Base-by-base conservation (phyloP, 129 eudicot species). In the Mikania micrantha region DNA sequence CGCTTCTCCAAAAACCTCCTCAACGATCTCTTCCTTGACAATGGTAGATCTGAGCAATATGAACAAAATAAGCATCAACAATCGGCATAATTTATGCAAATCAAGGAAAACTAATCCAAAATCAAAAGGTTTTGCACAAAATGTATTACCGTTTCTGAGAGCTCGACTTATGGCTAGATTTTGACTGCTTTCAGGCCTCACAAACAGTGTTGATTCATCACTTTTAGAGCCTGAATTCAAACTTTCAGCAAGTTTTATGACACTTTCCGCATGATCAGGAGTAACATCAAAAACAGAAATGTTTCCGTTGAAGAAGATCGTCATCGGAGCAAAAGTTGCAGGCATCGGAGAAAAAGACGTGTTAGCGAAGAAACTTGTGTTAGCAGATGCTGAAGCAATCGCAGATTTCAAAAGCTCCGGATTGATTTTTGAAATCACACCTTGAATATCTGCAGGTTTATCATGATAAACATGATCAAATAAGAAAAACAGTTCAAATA, bases 1-100 rank as follows among this genome's bases (percentile, higher is more conserved):
- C 95, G 85, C 80, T 87, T 87, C 82, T 81, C 82, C 75, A 87
- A 40, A 66, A 87, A 87, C 80, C 87, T 82, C 69, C 78, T 74
- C 80, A 87, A 31, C 38, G 95, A 87, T 70, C 75, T 81, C 72
- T 69, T 87, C 69, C 95, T 65, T 9, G 81, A 54, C 36, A 84
- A 9, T 2, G 90, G 87, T n/a, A 87, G 52, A 73, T 79, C 90
- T 79, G 80, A 20, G 3, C 38, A 56, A 56, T 1, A 56, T 1
- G 4, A 47, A 28, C 24, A 10, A 44, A 64, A 25, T 20, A 63
- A 16, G 50, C 31, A 60, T 48, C 24, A 57, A 11, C 12, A 44
- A 60, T 13, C 24, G n/a, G 4, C 15, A 56, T 13, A 54, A 27
- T 9, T 24, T 9, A 56, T 1, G 17, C 62, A 13, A 56, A 56